Percentiles rank a stretch among this genome's conserved stretches.
Conservation (phyloP, 164 flowering plant genomes). For the Echeveria elegans region DNA sequence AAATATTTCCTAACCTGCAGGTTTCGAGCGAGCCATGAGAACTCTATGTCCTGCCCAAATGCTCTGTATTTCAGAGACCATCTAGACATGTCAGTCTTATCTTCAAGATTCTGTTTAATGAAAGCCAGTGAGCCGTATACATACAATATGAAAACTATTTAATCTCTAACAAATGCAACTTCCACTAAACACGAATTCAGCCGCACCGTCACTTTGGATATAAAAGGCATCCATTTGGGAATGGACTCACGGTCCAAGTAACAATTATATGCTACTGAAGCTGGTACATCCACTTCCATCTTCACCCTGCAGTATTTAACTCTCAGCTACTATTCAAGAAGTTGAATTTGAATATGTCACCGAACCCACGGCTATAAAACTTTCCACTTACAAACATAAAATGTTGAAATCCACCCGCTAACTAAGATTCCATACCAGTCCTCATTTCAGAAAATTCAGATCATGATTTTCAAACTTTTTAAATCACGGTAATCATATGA, state of each 20-base stretch:
- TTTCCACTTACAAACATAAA: too few relatives aligned
- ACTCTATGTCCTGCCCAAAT: conserved; percentile 75
- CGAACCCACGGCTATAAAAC: too few relatives aligned
- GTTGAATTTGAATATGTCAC: too few relatives aligned
- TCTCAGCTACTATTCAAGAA: background rate
- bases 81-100: conserved; percentile 72
- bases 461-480: too few relatives aligned
- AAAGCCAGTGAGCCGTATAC: conserved; percentile 5
- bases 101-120: conserved; percentile 44
- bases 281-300: conserved; percentile 70
- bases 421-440: background rate
- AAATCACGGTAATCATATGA: too few relatives aligned
- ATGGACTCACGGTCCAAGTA: conserved; percentile 82
- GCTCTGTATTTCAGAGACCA: conserved; percentile 86
- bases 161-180: background rate
- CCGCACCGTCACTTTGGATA: conserved; percentile 82
- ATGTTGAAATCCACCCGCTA: background rate
- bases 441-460: too few relatives aligned
- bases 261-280: conserved; percentile 64
- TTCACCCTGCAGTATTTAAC: conserved; percentile 43
- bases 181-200: background rate
- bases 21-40: conserved; percentile 87
- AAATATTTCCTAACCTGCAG: conserved; percentile 47
- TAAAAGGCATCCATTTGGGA: conserved; percentile 95
- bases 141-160: background rate